A percentile compares a stretch with the other conserved stretches of the same genome.
Conservation (phyloP, 345 rosid species). For the Laguncularia racemosa region DNA sequence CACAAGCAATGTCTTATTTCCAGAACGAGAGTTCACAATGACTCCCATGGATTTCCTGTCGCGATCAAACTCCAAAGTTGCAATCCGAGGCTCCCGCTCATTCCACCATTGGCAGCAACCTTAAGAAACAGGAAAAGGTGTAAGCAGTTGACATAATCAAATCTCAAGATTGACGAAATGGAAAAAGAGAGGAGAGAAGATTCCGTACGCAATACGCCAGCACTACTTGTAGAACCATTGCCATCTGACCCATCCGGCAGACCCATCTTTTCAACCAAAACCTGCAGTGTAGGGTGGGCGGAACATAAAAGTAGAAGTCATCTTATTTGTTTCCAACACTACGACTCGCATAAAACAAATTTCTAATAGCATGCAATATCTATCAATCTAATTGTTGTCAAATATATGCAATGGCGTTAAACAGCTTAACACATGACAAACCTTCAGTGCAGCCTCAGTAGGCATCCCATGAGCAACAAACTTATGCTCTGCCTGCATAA, state of each 20-base stretch:
- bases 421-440: neutral
- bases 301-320: too few relatives aligned
- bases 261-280: slow-evolving; percentile 73
- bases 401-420: too few relatives aligned
- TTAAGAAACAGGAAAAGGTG: slow-evolving; percentile 8
- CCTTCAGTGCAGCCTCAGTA: slow-evolving; percentile 10
- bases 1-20: slow-evolving; percentile 45
- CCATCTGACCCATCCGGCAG: slow-evolving; percentile 23
- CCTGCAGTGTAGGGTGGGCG: slow-evolving; percentile 16
- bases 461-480: slow-evolving; percentile 10
- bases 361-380: too few relatives aligned
- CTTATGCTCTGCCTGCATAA: slow-evolving; percentile 8
- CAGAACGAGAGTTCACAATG: slow-evolving; percentile 37
- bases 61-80: slow-evolving; percentile 66
- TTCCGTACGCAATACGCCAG: slow-evolving; percentile 26
- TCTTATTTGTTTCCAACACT: too few relatives aligned
- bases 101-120: slow-evolving; percentile 57
- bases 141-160: neutral
- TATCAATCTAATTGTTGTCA: too few relatives aligned
- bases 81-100: slow-evolving; percentile 43
- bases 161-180: neutral
- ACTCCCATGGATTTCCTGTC: slow-evolving; percentile 82
- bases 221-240: neutral
- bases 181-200: neutral
- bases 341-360: too few relatives aligned